These are phyloP conservation scores for Pontederia paniculata DNA, from an alignment of 176 grass and related monocot genomes.

Conservation along the genomic window DNA sequence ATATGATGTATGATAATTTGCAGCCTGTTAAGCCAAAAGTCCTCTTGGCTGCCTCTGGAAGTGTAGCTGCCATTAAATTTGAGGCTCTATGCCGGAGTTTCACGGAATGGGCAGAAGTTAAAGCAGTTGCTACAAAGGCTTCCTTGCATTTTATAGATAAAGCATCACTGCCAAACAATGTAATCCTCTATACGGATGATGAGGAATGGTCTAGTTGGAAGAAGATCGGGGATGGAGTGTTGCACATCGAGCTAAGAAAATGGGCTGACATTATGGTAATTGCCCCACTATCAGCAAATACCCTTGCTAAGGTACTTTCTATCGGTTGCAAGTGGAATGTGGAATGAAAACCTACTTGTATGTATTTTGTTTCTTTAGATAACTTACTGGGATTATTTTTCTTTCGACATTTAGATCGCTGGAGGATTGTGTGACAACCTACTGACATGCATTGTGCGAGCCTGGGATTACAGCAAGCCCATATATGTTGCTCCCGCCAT, in stretches of 20 bases:
- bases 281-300: conserved; percentile 79
- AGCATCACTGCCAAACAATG: conserved; percentile 40
- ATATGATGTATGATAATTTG: conserved; percentile 18
- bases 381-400: neutral
- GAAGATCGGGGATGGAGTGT: conserved; percentile 79
- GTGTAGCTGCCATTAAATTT: conserved; percentile 94
- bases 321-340: neutral
- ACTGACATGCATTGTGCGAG: conserved; percentile 82
- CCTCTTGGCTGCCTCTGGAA: conserved; percentile 77
- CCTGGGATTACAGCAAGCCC: conserved; percentile 82
- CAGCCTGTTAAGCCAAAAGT: conserved; percentile 45
- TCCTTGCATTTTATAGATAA: conserved; percentile 63
- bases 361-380: neutral
- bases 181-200: conserved; percentile 63
- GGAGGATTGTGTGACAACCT: conserved; percentile 89
- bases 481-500: conserved; percentile 79
- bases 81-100: conserved; percentile 66
- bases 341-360: neutral
- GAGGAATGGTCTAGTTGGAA: conserved; percentile 95
- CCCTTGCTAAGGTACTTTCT: conserved; percentile 61
- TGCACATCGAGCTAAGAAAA: conserved; percentile 89
- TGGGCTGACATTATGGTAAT: conserved; percentile 93
- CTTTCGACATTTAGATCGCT: conserved; percentile 29
- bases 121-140: conserved; percentile 52
- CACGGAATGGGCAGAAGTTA: conserved; percentile 77